phyloP scores from a whole-genome alignment of 2,329 filamentous ascomycete genomes.

The Fusarium brachygibbosum region DNA sequence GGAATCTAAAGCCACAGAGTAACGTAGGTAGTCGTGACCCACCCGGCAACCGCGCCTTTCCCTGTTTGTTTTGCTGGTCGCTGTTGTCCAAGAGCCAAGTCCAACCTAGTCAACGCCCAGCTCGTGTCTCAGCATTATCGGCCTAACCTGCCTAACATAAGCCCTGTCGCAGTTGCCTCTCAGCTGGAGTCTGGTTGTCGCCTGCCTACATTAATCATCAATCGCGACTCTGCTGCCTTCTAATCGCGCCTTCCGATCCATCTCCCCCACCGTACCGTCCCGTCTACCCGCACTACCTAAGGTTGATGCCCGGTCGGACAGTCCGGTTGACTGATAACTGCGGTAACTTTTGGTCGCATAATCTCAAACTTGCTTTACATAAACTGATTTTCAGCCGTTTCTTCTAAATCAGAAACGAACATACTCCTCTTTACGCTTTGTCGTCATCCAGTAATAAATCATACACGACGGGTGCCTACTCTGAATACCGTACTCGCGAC shows the following conservation, averaged over 20 bases:
- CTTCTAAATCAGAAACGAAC: not conserved
- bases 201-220: slow-evolving; percentile 6
- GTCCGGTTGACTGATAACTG: slow-evolving; percentile 14
- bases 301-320: slow-evolving; percentile 26
- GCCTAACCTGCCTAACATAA: slow-evolving; percentile 14
- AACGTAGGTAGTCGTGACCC: not conserved
- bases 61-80: not conserved
- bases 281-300: slow-evolving; percentile 26
- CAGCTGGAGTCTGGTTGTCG: slow-evolving; percentile 11
- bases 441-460: not conserved
- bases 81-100: not conserved
- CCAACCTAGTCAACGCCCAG: too few relatives aligned
- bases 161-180: not conserved
- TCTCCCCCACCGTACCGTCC: slow-evolving; percentile 38
- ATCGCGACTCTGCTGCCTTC: slow-evolving; percentile 25
- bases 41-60: slow-evolving; percentile 8
- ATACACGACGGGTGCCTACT: not conserved
- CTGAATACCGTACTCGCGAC: not conserved
- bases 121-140: not conserved
- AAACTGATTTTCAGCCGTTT: not conserved
- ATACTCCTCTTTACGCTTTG: not conserved
- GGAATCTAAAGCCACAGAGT: not conserved
- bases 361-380: not conserved
- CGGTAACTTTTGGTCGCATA: slow-evolving; percentile 1
- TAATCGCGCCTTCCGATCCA: slow-evolving; percentile 34